These are phyloP conservation scores for Sanguinoderma infundibulare DNA, from an alignment of 1,284 basidiomycete species.

Conservation along the genomic window DNA sequence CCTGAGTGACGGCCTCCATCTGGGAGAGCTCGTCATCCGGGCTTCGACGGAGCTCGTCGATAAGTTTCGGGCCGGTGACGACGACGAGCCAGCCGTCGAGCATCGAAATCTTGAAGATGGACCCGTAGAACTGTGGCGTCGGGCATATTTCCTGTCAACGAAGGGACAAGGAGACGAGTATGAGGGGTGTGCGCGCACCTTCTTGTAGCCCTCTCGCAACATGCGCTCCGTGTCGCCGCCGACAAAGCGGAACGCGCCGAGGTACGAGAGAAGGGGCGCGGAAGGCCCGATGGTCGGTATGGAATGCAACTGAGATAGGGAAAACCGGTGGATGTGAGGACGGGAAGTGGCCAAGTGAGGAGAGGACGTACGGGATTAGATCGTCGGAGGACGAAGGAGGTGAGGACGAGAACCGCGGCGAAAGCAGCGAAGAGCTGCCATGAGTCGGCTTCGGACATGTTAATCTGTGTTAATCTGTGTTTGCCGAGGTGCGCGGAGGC, in stretches of 20 bases:
- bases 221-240: conserved; percentile 30
- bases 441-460: conserved; percentile 1
- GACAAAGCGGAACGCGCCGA: conserved; percentile 30
- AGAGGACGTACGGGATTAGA: conserved; percentile 18
- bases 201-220: conserved; percentile 37
- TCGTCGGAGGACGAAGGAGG: conserved; percentile 10
- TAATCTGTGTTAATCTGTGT: background rate
- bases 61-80: conserved; percentile 38
- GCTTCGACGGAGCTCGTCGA: conserved; percentile 48
- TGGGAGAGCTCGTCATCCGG: conserved; percentile 46
- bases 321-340: too few species aligned
- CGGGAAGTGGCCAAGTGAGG: background rate
- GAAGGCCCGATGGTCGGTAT: conserved; percentile 39
- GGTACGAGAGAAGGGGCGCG: conserved; percentile 34
- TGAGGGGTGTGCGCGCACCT: conserved; percentile 24
- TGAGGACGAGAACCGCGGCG: conserved; percentile 7
- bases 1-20: conserved; percentile 38
- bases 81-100: conserved; percentile 46
- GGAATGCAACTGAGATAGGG: conserved; percentile 16
- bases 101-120: conserved; percentile 46
- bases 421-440: conserved; percentile 17
- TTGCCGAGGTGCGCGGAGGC: background rate
- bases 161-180: background rate
- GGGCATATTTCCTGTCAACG: background rate
- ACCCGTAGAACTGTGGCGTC: conserved; percentile 37